Conservation (phyloP, 352 stramenopile genomes). For the Phytophthora litchii region DNA sequence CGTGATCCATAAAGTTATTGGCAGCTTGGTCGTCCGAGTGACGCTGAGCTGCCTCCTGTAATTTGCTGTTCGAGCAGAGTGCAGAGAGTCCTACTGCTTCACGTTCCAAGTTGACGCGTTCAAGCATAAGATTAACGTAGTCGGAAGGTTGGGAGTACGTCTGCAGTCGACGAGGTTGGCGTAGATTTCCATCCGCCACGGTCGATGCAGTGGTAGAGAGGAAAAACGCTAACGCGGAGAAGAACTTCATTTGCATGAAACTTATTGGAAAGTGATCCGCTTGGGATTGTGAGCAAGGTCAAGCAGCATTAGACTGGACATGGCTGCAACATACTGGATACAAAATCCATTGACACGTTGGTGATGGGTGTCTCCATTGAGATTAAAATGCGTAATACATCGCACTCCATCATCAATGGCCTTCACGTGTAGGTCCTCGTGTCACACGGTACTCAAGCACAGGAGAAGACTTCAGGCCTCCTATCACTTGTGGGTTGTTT, state of each 20-base stretch:
- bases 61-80: slow-evolving; percentile 48
- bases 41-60: slow-evolving; percentile 23
- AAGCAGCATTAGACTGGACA: slow-evolving; percentile 3
- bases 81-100: slow-evolving; percentile 33
- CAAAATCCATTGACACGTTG: slow-evolving; percentile 25
- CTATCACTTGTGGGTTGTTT: not conserved
- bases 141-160: slow-evolving; percentile 28
- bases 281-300: slow-evolving; percentile 6
- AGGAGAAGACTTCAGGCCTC: too few relatives aligned
- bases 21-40: slow-evolving; percentile 50
- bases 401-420: slow-evolving; percentile 20
- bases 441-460: slow-evolving; percentile 5
- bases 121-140: slow-evolving; percentile 40
- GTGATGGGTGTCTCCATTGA: slow-evolving; percentile 5
- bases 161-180: slow-evolving; percentile 24
- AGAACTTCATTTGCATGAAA: slow-evolving; percentile 7
- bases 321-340: slow-evolving; percentile 32
- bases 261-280: slow-evolving; percentile 13
- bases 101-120: slow-evolving; percentile 55
- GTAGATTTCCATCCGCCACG: not conserved
- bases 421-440: slow-evolving; percentile 5
- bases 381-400: slow-evolving; percentile 16
- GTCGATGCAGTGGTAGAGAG: slow-evolving; percentile 1
- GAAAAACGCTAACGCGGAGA: slow-evolving; percentile 5
- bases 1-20: slow-evolving; percentile 60